Evolutionary conservation across 228 moss, liverwort and hornwort genomes (phyloP), one percentile per base, ranked within the genome.

Genomic region (Sphagnum fallax): DNA sequence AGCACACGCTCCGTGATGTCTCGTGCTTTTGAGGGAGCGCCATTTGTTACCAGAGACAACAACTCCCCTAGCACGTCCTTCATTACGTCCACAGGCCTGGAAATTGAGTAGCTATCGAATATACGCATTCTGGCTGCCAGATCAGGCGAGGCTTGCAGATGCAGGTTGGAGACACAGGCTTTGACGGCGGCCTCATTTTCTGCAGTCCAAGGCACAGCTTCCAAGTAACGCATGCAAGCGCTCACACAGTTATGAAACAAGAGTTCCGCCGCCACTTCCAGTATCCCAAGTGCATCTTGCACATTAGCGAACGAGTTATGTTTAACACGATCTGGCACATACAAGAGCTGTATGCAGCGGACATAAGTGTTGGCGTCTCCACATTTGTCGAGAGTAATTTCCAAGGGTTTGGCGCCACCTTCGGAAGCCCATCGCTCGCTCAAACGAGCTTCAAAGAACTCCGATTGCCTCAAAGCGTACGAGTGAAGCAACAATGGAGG

Each of bases 141-240:
- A 74, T 98, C 92, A 1, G 87, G 84, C 0, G 92, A 92, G 0
- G 89, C 89, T 61, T 87, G 92, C 75, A 98, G 76, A 62, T 94
- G 89, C 51, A 98, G 73, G 58, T 16, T 94, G 6, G 88, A 84
- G 60, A 98, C 77, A 69, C 87, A 90, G 5, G 78, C 70, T n/a
- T 79, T 76, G 61, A 98, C 90, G 0, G 87, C 64, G 10, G 16
- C 67, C 14, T 98, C 98, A 70, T 90, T 87, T 71, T 92, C 87
- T 10, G 62, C 6, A 0, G 87, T 89, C 98, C 98, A 98, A 0
- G 98, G 98, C 53, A 98, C 79, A 0, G 94, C 90, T 78, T 93
- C 98, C 6, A 98, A 73, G 48, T 98, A 98, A 0, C 78, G 82
- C 98, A 98, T 94, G 61, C 98, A 98, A 0, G 98, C 88, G 53